These are phyloP conservation scores for Halophytophthora batemanensis DNA, from an alignment of 352 stramenopile species.

Conservation along the genomic window DNA sequence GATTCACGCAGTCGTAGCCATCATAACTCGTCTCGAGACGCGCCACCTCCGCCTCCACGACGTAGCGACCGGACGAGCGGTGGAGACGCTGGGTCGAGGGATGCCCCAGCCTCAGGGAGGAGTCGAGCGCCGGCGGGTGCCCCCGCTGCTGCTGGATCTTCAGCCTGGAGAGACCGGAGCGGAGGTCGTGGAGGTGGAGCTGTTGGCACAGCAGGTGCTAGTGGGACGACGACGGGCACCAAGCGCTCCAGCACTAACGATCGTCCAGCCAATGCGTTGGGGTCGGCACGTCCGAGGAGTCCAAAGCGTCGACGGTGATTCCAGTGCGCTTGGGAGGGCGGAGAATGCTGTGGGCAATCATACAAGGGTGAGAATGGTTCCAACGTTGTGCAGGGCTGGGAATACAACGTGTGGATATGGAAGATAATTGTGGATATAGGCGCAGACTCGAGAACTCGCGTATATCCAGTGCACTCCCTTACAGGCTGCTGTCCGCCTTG, in stretches of 20 bases:
- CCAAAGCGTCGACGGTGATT: constrained; percentile 36
- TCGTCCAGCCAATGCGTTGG: constrained; percentile 24
- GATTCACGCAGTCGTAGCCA: constrained; percentile 48
- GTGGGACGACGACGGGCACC: no score
- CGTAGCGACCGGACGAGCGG: constrained; percentile 41
- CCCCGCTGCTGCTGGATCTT: constrained; percentile 10
- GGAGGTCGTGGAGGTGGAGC: constrained; percentile 15
- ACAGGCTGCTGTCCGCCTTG: no score
- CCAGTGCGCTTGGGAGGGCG: no score
- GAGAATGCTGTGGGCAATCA: no score
- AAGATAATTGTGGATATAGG: no score
- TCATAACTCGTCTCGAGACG: constrained; percentile 42
- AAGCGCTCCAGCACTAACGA: constrained; percentile 31
- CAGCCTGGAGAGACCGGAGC: constrained; percentile 47
- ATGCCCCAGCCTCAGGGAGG: constrained; percentile 7
- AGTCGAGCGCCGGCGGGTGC: constrained; percentile 24
- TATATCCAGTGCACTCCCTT: no score
- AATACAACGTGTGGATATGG: no score
- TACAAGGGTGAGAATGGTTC: no score
- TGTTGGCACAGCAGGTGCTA: constrained; percentile 17
- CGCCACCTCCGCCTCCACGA: constrained; percentile 28
- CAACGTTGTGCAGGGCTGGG: no score
- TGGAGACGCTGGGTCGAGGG: constrained; percentile 24
- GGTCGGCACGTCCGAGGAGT: constrained; percentile 28
- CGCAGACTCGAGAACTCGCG: no score